Evolutionary conservation across 2,329 filamentous ascomycete genomes (phyloP).

Genomic region (Trichoderma hamatum): DNA sequence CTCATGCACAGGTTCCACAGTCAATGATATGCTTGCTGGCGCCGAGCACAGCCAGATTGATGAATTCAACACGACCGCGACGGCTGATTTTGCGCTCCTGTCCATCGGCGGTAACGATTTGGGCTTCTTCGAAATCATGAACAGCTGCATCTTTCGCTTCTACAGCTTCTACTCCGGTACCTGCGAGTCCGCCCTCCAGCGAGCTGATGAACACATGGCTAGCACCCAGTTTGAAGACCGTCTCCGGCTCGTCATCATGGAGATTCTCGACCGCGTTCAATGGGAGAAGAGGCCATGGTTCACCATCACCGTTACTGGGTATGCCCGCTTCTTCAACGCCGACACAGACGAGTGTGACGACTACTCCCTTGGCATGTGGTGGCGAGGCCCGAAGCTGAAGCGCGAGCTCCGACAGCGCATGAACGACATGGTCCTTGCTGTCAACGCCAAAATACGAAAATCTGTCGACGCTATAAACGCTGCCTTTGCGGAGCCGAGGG

Average conservation of each 20-base stretch:
- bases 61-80: slow-evolving; percentile 42
- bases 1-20: slow-evolving; percentile 51
- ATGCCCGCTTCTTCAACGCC: slow-evolving; percentile 53
- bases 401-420: slow-evolving; percentile 44
- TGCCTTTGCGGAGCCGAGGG: slow-evolving; percentile 42
- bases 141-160: slow-evolving; percentile 54
- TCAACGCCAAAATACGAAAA: slow-evolving; percentile 46
- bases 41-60: slow-evolving; percentile 47
- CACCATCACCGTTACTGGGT: slow-evolving; percentile 50
- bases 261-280: slow-evolving; percentile 47
- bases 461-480: slow-evolving; percentile 44
- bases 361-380: slow-evolving; percentile 52
- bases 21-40: slow-evolving; percentile 44
- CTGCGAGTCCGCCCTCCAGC: slow-evolving; percentile 46
- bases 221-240: slow-evolving; percentile 45
- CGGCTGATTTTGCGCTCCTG: slow-evolving; percentile 48
- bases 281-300: slow-evolving; percentile 52
- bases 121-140: slow-evolving; percentile 54
- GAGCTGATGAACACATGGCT: slow-evolving; percentile 40
- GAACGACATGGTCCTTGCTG: slow-evolving; percentile 49
- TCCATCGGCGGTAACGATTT: slow-evolving; percentile 55
- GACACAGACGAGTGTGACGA: slow-evolving; percentile 48
- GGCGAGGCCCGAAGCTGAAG: slow-evolving; percentile 47
- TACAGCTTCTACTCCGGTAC: slow-evolving; percentile 53
- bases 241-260: slow-evolving; percentile 45